Base-by-base conservation (phyloP, 1,284 basidiomycete species). In the Irpex sp. region DNA sequence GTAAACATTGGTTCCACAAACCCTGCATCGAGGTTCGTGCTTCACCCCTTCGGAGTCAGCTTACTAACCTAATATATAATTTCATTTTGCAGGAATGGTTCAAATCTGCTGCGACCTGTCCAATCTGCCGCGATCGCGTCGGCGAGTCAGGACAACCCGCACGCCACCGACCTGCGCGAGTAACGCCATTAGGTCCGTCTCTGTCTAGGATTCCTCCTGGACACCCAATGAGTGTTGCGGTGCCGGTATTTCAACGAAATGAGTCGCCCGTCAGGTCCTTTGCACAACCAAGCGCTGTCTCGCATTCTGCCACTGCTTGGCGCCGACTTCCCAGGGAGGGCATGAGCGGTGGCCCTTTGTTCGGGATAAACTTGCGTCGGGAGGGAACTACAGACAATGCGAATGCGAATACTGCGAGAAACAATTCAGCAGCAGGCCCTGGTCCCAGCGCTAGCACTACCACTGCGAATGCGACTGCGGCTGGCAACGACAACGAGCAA, bases 1-100 rank as follows among this genome's bases (percentile, higher is more conserved):
- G 90, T 66, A 75, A 82, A 1, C 90, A 92, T 71, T 92, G 90
- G 90, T 75, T 92, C 65, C 90, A 92, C 71, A 84, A 85, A 69
- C 79, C 79, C 26, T 92, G 90, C 76, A 74, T 92, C 17, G 80
- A 87, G 77, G 89, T 89, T 61, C n/a, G 81, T 72, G 21, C 33
- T 46, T 51, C 4, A 5, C 17, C 35, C 26, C 11, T 58, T 17
- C 11, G 49, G 17, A 13, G 11, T 54, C 5, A 33, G 11, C 31
- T 35, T 61, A 17, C 17, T 37, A 9, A 15, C 37, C 3, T 60
- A 8, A 56, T 60, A 7, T 63, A 9, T 9, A 21, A 11, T 26
- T 9, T 43, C 7, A 31, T 60, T 51, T 36, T 37, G 5, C 51
- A 73, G 72, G 69, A 71, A 70, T 74, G 72, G 72, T 68, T 74